These are phyloP conservation scores for Oenanthe sinensis DNA, from an alignment of 129 eudicot species.

Conservation along the genomic window DNA sequence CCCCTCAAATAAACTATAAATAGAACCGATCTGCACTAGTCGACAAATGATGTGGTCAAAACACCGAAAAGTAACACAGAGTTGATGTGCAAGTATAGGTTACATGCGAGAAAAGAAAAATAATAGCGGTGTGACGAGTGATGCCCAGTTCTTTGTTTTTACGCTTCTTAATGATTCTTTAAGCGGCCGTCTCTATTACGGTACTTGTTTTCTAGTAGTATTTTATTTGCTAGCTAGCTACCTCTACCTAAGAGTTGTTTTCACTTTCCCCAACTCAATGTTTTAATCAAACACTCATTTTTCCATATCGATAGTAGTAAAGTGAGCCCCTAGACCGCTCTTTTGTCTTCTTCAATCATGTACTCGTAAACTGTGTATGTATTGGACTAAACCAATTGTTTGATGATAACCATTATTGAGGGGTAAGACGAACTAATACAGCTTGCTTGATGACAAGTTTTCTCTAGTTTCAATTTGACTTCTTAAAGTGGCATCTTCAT, in stretches of 20 bases:
- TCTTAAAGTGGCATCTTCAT: background rate
- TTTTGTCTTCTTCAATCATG: slow-evolving; percentile 5
- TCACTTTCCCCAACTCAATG: background rate
- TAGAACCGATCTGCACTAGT: background rate
- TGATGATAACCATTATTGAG: background rate
- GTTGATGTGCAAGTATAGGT: no score
- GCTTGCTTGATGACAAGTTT: background rate
- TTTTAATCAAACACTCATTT: background rate
- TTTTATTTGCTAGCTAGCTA: background rate
- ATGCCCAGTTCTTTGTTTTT: background rate
- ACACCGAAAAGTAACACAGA: background rate
- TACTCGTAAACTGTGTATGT: background rate
- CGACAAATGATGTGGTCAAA: background rate
- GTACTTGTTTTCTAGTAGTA: background rate
- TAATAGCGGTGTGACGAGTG: background rate
- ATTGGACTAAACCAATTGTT: background rate
- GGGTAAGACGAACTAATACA: background rate
- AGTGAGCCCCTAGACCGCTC: background rate
- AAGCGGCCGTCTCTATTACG: background rate
- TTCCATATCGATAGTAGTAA: background rate
- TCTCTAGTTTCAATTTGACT: background rate
- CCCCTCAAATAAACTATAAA: no score
- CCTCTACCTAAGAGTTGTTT: background rate
- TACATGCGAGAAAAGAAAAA: background rate
- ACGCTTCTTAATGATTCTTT: slow-evolving; percentile 1